phyloP scores from a whole-genome alignment of 1,284 basidiomycete genomes.

The Ceratobasidium theobromae region DNA sequence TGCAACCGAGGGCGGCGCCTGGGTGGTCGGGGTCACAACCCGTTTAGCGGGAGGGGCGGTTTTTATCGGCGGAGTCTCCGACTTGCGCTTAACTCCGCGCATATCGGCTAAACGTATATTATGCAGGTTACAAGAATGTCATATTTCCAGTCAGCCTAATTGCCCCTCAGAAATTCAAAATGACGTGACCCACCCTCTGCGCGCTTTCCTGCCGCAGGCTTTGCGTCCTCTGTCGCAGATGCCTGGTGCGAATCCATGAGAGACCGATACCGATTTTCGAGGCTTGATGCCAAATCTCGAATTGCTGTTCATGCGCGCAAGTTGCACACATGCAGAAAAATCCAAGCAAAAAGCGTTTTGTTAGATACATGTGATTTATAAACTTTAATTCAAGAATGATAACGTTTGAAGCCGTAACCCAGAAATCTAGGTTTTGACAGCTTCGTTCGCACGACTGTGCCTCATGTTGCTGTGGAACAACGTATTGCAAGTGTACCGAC shows the following conservation, averaged over 20 bases:
- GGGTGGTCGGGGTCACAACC: background rate
- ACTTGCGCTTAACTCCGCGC: conserved; percentile 28
- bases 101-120: conserved; percentile 27
- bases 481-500: conserved; percentile 14
- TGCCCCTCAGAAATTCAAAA: conserved; percentile 40
- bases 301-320: conserved; percentile 59
- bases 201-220: conserved; percentile 51
- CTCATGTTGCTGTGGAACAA: conserved; percentile 19
- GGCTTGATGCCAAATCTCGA: conserved; percentile 85
- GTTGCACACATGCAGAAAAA: conserved; percentile 41
- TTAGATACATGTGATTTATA: conserved; percentile 64
- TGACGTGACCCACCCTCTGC: conserved; percentile 71
- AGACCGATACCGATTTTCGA: conserved; percentile 73
- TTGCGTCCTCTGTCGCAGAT: conserved; percentile 39
- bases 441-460: conserved; percentile 4
- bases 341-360: conserved; percentile 46
- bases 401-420: background rate
- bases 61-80: conserved; percentile 57
- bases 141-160: conserved; percentile 29
- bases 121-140: conserved; percentile 24
- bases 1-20: conserved; percentile 4
- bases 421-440: conserved; percentile 14
- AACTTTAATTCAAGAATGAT: conserved; percentile 28
- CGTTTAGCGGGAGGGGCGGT: conserved; percentile 55
- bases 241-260: conserved; percentile 25